Evolutionary conservation across 768 basidiomycete genomes (phyloP).

Genomic region (Suillus clintonianus): DNA sequence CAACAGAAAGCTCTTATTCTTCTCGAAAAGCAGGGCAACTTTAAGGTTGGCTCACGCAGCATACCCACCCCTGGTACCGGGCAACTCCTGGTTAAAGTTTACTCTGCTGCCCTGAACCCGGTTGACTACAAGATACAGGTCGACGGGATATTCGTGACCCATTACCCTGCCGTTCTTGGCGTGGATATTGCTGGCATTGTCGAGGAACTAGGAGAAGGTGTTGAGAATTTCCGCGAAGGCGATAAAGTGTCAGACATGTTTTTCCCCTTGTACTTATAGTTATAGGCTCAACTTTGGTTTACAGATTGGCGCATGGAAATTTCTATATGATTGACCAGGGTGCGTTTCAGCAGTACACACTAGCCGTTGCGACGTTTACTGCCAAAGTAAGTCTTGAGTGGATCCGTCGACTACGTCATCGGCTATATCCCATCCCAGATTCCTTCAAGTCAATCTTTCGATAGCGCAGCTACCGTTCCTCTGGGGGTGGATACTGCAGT

Average conservation of each 20-base stretch:
- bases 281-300: constrained; percentile 19
- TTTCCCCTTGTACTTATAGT: constrained; percentile 14
- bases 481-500: constrained; percentile 47
- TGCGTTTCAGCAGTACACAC: constrained; percentile 43
- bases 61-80: constrained; percentile 37
- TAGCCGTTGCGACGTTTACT: constrained; percentile 32
- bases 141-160: constrained; percentile 29
- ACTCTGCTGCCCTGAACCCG: constrained; percentile 46
- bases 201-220: constrained; percentile 39
- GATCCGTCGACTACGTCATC: background rate
- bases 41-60: constrained; percentile 27
- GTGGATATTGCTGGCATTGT: constrained; percentile 41
- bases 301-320: constrained; percentile 34
- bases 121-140: constrained; percentile 42
- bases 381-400: constrained; percentile 35
- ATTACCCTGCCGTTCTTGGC: constrained; percentile 39
- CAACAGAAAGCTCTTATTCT: constrained; percentile 32
- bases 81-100: constrained; percentile 44
- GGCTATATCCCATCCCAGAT: constrained; percentile 34
- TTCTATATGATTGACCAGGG: constrained; percentile 25
- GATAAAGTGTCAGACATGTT: constrained; percentile 39
- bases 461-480: constrained; percentile 49
- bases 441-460: constrained; percentile 44
- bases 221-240: constrained; percentile 35
- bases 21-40: constrained; percentile 24